Percentiles rank a stretch among this genome's conserved stretches.
Evolutionary conservation across 768 basidiomycete species (phyloP).

Genomic region (Mycena alexandri): DNA sequence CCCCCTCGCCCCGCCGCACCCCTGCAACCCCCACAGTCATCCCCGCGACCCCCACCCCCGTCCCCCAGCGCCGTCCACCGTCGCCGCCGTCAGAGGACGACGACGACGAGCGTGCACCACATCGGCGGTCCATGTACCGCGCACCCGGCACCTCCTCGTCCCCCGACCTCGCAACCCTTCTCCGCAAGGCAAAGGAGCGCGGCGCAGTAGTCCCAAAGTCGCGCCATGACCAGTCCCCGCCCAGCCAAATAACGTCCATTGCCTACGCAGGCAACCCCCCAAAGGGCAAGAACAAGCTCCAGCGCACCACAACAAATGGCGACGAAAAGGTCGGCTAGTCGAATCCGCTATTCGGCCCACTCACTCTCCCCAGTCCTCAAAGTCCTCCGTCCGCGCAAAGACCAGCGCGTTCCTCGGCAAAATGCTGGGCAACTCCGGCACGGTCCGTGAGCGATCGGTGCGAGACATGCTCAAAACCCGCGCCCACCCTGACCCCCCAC

Average conservation of each 20-base stretch:
- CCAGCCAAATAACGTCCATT: constrained; percentile 32
- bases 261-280: constrained; percentile 34
- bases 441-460: constrained; percentile 79
- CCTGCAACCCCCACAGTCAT: constrained; percentile 71
- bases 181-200: constrained; percentile 85
- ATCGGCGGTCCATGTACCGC: constrained; percentile 88
- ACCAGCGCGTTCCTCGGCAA: constrained; percentile 87
- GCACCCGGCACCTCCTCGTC: constrained; percentile 91
- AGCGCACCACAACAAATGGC: constrained; percentile 37
- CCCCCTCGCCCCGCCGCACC: constrained; percentile 57
- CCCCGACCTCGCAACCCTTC: constrained; percentile 90
- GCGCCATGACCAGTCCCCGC: constrained; percentile 49
- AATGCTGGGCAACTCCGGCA: constrained; percentile 74
- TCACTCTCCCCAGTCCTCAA: constrained; percentile 54
- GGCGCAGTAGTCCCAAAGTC: constrained; percentile 59
- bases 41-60: constrained; percentile 79
- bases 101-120: constrained; percentile 78
- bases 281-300: constrained; percentile 50
- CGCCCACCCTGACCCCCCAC: constrained; percentile 34
- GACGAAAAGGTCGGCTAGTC: constrained; percentile 33
- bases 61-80: constrained; percentile 48
- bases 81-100: constrained; percentile 70
- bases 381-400: constrained; percentile 79
- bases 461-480: constrained; percentile 41
- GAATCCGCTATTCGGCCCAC: neutral